Evolutionary conservation across 2,329 filamentous ascomycete genomes (phyloP).

Genomic region (Sporothrix pseudoabietina): DNA sequence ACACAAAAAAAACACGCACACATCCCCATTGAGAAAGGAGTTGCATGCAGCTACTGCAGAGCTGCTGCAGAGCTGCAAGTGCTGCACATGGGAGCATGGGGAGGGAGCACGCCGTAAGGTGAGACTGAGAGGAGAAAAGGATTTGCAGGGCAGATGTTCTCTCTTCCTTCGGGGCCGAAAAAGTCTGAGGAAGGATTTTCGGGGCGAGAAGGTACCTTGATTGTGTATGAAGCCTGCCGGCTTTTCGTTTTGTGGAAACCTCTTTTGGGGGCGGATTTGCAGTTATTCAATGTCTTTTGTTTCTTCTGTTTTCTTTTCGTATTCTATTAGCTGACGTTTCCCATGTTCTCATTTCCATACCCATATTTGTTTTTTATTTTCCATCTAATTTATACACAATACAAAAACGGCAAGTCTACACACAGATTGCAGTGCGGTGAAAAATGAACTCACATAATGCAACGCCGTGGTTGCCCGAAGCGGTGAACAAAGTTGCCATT

Average conservation of each 20-base stretch:
- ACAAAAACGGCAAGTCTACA: neutral
- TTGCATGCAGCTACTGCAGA: neutral
- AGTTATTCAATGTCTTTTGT: neutral
- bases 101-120: neutral
- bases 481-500: neutral
- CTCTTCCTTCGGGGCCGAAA: neutral
- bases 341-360: neutral
- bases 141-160: constrained; percentile 1
- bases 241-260: neutral
- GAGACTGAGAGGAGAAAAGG: neutral
- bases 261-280: neutral
- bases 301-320: neutral
- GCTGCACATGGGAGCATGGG: neutral
- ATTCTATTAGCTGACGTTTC: neutral
- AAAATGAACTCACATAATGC: neutral
- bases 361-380: neutral
- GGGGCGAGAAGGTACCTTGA: neutral
- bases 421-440: neutral
- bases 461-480: neutral
- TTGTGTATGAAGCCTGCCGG: neutral
- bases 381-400: neutral
- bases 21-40: constrained; percentile 14
- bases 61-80: neutral
- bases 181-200: neutral
- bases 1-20: neutral